Percentiles rank a stretch among this genome's conserved stretches.
Evolutionary conservation across 805 yeast species (phyloP).

Genomic region (Wickerhamomyces sydowiorum): DNA sequence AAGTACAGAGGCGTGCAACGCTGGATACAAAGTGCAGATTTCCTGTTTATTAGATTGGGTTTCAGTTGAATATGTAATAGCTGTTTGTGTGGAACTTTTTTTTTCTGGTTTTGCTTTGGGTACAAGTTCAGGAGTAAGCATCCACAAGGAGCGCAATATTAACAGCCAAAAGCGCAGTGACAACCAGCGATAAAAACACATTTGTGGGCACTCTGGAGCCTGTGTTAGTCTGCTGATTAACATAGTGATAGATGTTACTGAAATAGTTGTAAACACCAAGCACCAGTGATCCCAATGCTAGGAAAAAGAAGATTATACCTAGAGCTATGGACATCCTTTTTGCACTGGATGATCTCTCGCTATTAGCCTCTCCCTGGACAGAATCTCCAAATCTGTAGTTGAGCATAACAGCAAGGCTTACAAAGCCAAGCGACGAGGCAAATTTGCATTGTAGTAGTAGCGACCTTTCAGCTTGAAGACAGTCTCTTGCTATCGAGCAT

Average conservation of each 20-base stretch:
- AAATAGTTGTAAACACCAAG: conserved; percentile 19
- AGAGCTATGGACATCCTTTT: conserved; percentile 8
- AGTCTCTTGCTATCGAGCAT: conserved; percentile 21
- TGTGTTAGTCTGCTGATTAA: conserved; percentile 8
- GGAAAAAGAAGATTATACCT: conserved; percentile 10
- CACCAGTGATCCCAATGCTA: conserved; percentile 6
- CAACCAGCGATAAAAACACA: conserved; percentile 4
- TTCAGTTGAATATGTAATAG: too few relatives aligned
- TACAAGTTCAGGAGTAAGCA: conserved; percentile 7
- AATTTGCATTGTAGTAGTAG: conserved; percentile 18
- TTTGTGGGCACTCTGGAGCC: conserved; percentile 12
- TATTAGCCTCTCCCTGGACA: not conserved
- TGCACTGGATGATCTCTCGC: not conserved
- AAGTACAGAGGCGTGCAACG: too few relatives aligned
- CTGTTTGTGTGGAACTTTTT: too few relatives aligned
- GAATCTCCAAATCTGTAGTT: conserved; percentile 11
- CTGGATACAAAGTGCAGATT: too few relatives aligned
- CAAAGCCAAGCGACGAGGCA: conserved; percentile 11
- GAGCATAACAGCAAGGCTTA: conserved; percentile 15
- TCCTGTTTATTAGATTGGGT: too few relatives aligned
- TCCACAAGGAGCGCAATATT: conserved; percentile 14
- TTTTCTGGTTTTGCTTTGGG: too few relatives aligned
- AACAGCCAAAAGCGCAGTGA: conserved; percentile 8
- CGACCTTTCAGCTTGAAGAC: conserved; percentile 23
- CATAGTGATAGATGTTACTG: conserved; percentile 9